Conservation (phyloP, 768 basidiomycete species). For the Paxillus rubicundulus region DNA sequence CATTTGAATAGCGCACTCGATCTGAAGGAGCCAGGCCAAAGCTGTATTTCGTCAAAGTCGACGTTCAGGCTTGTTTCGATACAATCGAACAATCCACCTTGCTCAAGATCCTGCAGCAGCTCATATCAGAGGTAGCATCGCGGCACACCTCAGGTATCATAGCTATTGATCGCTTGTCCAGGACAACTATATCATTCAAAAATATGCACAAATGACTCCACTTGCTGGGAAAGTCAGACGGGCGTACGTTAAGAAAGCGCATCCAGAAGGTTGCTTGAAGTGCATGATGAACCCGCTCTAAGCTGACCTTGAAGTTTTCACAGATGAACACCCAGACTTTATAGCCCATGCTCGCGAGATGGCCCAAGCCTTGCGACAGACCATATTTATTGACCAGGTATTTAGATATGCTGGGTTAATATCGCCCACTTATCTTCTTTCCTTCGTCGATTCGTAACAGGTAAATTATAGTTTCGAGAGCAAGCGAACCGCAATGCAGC, state of each 20-base stretch:
- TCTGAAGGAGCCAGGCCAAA: slow-evolving; percentile 56
- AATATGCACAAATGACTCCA: slow-evolving; percentile 63
- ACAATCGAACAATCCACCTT: slow-evolving; percentile 89
- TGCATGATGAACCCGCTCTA: not conserved
- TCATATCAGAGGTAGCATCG: slow-evolving; percentile 65
- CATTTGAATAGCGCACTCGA: not conserved
- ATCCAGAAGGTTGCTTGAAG: slow-evolving; percentile 54
- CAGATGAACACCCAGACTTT: slow-evolving; percentile 80
- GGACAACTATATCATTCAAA: slow-evolving; percentile 73
- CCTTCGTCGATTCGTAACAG: slow-evolving; percentile 22
- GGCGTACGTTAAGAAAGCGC: slow-evolving; percentile 56
- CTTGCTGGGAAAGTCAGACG: slow-evolving; percentile 56
- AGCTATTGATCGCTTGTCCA: slow-evolving; percentile 27
- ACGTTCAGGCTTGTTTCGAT: slow-evolving; percentile 96
- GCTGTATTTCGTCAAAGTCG: slow-evolving; percentile 94
- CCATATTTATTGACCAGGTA: slow-evolving; percentile 86
- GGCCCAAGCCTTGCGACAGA: slow-evolving; percentile 63
- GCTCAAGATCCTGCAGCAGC: slow-evolving; percentile 65
- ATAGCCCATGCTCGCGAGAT: slow-evolving; percentile 64
- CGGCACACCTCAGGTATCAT: not conserved
- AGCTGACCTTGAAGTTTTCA: not conserved
- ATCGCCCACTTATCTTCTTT: not conserved
- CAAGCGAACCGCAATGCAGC: slow-evolving; percentile 58
- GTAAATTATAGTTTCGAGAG: slow-evolving; percentile 53
- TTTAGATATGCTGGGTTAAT: not conserved